Percentiles rank a stretch among this genome's conserved stretches.
Evolutionary conservation across 768 basidiomycete genomes (phyloP).

Genomic region (Auricularia sp.): DNA sequence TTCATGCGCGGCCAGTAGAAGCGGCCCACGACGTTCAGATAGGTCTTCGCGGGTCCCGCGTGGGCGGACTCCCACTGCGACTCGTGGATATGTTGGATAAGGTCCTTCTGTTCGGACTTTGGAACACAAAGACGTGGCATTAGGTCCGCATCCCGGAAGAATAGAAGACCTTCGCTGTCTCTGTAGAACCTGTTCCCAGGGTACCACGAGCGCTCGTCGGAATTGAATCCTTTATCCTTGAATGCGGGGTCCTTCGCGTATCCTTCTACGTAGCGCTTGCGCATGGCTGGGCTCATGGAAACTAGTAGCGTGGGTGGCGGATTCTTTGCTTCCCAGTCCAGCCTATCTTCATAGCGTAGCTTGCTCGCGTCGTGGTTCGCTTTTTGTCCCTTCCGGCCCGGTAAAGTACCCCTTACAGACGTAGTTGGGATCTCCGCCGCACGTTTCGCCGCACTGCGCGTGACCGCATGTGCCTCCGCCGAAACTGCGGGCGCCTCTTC

Average conservation of each 20-base stretch:
- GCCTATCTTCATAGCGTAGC: neutral
- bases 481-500: neutral
- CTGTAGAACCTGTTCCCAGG: neutral
- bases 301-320: neutral
- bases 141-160: constrained; percentile 4
- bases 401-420: neutral
- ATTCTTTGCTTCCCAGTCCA: neutral
- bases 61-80: constrained; percentile 7
- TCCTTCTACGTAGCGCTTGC: constrained; percentile 3
- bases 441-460: too few species aligned
- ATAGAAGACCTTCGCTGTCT: neutral
- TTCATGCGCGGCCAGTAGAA: constrained; percentile 11
- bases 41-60: constrained; percentile 7
- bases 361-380: too few species aligned
- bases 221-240: constrained; percentile 1
- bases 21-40: neutral
- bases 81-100: constrained; percentile 8
- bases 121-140: constrained; percentile 8
- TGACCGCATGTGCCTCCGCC: neutral
- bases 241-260: constrained; percentile 3
- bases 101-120: neutral
- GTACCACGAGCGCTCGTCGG: neutral
- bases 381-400: neutral
- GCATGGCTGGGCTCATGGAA: neutral
- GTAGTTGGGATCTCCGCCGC: constrained; percentile 4